Percentiles rank a stretch among this genome's conserved stretches.
Conservation (phyloP, 805 yeast species). For the Saccharomycodes ludwigii region DNA sequence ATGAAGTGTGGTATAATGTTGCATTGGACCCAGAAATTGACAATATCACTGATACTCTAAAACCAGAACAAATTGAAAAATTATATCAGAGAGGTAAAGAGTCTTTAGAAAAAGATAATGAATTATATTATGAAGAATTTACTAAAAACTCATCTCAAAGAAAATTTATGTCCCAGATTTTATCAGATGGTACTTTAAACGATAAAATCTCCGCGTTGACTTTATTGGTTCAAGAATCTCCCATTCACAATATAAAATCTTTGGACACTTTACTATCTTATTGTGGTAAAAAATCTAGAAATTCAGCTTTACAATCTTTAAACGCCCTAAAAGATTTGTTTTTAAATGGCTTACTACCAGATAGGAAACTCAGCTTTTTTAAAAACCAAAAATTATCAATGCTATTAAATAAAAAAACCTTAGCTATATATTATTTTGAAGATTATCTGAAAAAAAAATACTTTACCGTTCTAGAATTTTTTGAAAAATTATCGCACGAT, state of each 20-base stretch:
- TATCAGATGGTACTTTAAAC: slow-evolving; percentile 83
- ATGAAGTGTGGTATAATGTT: slow-evolving; percentile 68
- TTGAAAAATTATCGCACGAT: slow-evolving; percentile 81
- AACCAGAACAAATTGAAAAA: slow-evolving; percentile 44
- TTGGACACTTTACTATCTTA: slow-evolving; percentile 64
- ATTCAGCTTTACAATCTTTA: slow-evolving; percentile 82
- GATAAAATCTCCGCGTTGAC: slow-evolving; percentile 95
- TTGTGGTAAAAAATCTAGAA: slow-evolving; percentile 85
- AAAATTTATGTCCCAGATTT: slow-evolving; percentile 78
- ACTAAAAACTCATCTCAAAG: slow-evolving; percentile 68
- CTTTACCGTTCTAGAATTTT: slow-evolving; percentile 60
- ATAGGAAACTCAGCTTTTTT: slow-evolving; percentile 69
- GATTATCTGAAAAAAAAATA: slow-evolving; percentile 72
- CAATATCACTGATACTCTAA: slow-evolving; percentile 14
- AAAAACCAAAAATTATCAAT: slow-evolving; percentile 53
- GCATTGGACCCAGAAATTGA: slow-evolving; percentile 27
- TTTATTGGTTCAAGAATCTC: slow-evolving; percentile 86
- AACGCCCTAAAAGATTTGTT: slow-evolving; percentile 84
- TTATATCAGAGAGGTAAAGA: slow-evolving; percentile 55
- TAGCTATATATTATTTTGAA: slow-evolving; percentile 75
- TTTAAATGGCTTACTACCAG: slow-evolving; percentile 72
- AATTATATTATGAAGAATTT: slow-evolving; percentile 57
- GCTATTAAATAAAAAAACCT: slow-evolving; percentile 36
- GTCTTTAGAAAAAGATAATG: slow-evolving; percentile 59
- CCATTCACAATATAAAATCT: slow-evolving; percentile 76